Conservation (phyloP, 1,139 yeast genomes). For the Yamadazyma epiphylla region DNA sequence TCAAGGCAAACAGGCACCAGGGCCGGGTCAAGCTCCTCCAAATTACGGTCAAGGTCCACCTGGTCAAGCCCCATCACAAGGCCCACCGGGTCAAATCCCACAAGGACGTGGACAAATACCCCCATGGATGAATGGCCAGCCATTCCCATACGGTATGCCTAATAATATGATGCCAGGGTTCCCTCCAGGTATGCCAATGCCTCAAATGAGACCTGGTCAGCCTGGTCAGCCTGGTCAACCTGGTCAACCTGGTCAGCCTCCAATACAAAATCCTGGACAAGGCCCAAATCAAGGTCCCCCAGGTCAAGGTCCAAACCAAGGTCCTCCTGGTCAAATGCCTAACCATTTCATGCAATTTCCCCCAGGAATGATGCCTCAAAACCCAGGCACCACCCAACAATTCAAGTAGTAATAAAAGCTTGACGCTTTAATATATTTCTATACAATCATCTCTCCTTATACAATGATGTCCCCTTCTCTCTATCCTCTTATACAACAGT, state of each 20-base stretch:
- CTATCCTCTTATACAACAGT: conserved; percentile 28
- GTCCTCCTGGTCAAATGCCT: conserved; percentile 2
- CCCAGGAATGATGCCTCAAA: too few relatives aligned
- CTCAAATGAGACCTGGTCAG: neutral
- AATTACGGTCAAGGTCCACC: too few relatives aligned
- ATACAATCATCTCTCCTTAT: too few relatives aligned
- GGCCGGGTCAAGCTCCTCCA: neutral
- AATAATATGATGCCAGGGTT: conserved; percentile 1
- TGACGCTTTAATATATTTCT: too few relatives aligned
- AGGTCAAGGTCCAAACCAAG: conserved; percentile 13
- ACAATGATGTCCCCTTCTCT: too few relatives aligned
- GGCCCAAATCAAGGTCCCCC: conserved; percentile 7
- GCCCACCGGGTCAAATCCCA: conserved; percentile 1
- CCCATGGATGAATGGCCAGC: conserved; percentile 3
- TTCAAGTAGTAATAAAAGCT: too few relatives aligned
- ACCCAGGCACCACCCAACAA: too few relatives aligned
- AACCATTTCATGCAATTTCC: conserved; percentile 11
- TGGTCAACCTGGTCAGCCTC: too few relatives aligned
- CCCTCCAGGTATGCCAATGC: conserved; percentile 6
- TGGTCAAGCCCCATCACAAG: conserved; percentile 1
- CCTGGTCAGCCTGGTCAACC: too few relatives aligned
- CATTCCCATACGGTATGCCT: conserved; percentile 1
- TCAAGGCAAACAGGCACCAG: conserved; percentile 1
- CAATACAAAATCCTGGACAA: too few relatives aligned
- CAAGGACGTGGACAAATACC: conserved; percentile 12